These are phyloP conservation scores for Wickerhamomyces canadensis DNA, from an alignment of 805 yeast genomes.

Conservation along the genomic window DNA sequence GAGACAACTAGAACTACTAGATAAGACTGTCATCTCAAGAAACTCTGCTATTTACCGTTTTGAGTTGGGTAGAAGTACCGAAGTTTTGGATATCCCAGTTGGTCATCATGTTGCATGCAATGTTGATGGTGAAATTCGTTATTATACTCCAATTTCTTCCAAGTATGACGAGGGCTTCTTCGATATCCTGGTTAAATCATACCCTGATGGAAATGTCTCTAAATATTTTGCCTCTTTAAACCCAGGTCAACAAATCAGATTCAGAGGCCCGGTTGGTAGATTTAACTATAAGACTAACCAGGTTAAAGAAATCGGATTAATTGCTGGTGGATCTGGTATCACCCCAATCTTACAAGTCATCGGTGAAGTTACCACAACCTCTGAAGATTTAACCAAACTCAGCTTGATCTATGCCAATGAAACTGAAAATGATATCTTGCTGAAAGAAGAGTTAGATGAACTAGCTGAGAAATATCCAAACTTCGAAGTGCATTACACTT, in stretches of 20 bases:
- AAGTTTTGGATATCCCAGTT: constrained; percentile 59
- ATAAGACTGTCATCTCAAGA: constrained; percentile 66
- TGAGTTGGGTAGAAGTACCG: constrained; percentile 54
- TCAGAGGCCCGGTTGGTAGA: constrained; percentile 78
- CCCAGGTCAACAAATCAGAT: constrained; percentile 62
- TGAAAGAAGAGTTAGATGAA: constrained; percentile 69
- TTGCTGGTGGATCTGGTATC: constrained; percentile 87
- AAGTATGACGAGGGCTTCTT: constrained; percentile 67
- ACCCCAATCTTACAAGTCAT: constrained; percentile 85
- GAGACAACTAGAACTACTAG: constrained; percentile 63
- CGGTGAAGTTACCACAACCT: constrained; percentile 62
- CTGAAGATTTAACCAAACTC: constrained; percentile 58
- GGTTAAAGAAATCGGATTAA: constrained; percentile 57
- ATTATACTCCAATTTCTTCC: constrained; percentile 73
- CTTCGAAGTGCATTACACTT: constrained; percentile 54
- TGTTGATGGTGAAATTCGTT: constrained; percentile 43
- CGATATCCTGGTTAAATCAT: constrained; percentile 73
- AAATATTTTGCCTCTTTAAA: constrained; percentile 56
- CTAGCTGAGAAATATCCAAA: constrained; percentile 57
- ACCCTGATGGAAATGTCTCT: constrained; percentile 66
- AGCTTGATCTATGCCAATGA: constrained; percentile 68
- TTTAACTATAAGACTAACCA: constrained; percentile 54
- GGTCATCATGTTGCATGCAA: constrained; percentile 71
- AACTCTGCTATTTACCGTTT: constrained; percentile 72
- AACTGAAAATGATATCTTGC: constrained; percentile 68